These are phyloP conservation scores for Cryptosporidium parvum DNA, from an alignment of 169 alveolate genomes.

Conservation along the genomic window DNA sequence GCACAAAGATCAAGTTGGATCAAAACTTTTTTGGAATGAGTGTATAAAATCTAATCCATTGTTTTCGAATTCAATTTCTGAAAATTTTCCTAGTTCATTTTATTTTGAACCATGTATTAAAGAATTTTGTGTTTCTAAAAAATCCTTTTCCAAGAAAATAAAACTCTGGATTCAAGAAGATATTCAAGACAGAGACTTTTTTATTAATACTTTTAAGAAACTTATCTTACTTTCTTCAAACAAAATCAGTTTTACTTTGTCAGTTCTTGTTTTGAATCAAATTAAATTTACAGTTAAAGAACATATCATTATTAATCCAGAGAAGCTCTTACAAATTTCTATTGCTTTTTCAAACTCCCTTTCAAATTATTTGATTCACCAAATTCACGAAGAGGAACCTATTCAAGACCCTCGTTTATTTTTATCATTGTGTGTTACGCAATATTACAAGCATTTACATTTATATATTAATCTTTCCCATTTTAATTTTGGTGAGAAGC, in stretches of 20 bases:
- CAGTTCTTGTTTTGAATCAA: conserved; percentile 26
- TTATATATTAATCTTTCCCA: conserved; percentile 10
- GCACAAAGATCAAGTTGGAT: background rate
- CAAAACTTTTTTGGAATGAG: conserved; percentile 9
- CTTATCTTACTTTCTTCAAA: background rate
- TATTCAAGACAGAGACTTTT: conserved; percentile 1
- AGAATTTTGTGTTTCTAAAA: background rate
- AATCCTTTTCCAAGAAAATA: conserved; percentile 6
- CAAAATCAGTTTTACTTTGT: conserved; percentile 16
- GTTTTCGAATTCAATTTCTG: background rate
- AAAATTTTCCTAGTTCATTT: background rate
- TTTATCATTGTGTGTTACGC: background rate
- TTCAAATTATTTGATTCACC: background rate
- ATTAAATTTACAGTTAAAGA: conserved; percentile 6
- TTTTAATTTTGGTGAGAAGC: conserved; percentile 5
- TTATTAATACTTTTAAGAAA: background rate
- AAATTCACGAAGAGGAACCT: background rate
- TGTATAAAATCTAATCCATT: conserved; percentile 3
- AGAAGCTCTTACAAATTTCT: background rate
- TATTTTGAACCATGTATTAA: conserved; percentile 34
- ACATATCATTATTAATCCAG: background rate
- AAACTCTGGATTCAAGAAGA: conserved; percentile 24
- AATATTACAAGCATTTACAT: conserved; percentile 1
- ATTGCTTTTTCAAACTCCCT: background rate
- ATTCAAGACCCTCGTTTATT: background rate